Conservation (phyloP, 2,329 filamentous ascomycete genomes). For the Venturia pyrina region DNA sequence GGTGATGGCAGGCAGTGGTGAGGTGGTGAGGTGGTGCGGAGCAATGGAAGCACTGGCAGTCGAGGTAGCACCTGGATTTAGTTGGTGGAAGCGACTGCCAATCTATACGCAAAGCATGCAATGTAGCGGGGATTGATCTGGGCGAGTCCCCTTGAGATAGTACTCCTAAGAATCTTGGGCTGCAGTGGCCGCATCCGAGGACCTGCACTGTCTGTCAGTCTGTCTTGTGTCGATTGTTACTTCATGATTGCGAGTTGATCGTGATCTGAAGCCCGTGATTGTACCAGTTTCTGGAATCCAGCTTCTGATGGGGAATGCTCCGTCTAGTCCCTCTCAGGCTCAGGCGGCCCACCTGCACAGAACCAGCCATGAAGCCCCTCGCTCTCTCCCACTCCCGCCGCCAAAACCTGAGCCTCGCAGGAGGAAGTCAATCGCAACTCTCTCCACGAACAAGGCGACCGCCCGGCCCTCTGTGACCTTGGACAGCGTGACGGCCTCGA, state of each 20-base stretch:
- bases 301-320: background rate
- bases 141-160: background rate
- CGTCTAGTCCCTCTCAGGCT: background rate
- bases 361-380: background rate
- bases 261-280: background rate
- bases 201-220: background rate
- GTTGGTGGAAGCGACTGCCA: background rate
- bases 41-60: background rate
- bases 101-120: background rate
- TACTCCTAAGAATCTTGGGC: too few species aligned
- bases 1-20: background rate
- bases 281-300: background rate
- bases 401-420: background rate
- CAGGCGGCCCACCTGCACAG: background rate
- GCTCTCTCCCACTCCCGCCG: background rate
- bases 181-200: background rate
- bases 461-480: conserved; percentile 1
- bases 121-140: background rate
- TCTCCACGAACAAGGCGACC: background rate
- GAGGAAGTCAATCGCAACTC: background rate
- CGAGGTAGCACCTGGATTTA: background rate
- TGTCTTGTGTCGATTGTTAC: background rate
- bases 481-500: background rate
- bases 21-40: background rate
- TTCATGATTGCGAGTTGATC: background rate